A percentile compares a stretch with the other conserved stretches of the same genome.
phyloP scores from a whole-genome alignment of 2,329 filamentous ascomycete species.

The Penicillium sp. region DNA sequence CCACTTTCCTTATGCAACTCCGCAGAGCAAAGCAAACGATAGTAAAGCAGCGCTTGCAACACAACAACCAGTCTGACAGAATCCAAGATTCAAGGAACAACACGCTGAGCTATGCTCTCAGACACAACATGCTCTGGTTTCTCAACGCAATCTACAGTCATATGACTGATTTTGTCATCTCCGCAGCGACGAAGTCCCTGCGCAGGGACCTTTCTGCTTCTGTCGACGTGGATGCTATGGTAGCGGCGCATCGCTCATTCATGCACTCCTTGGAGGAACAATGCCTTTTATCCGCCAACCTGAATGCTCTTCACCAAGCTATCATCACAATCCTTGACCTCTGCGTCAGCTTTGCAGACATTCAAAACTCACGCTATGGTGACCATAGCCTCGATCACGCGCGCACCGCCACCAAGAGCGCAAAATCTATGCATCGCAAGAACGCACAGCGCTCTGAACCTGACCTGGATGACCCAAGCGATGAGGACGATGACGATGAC shows the following conservation, averaged over 20 bases:
- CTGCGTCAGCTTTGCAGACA: slow-evolving; percentile 58
- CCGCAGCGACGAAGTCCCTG: slow-evolving; percentile 52
- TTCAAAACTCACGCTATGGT: too few relatives aligned
- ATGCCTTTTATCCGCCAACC: too few relatives aligned
- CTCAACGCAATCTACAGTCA: slow-evolving; percentile 66
- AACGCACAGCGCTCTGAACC: too few relatives aligned
- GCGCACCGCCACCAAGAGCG: too few relatives aligned
- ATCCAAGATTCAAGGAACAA: too few relatives aligned
- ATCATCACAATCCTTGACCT: slow-evolving; percentile 71
- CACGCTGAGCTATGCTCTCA: slow-evolving; percentile 42
- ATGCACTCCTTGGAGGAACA: slow-evolving; percentile 56
- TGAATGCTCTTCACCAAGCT: slow-evolving; percentile 57
- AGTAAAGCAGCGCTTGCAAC: slow-evolving; percentile 42
- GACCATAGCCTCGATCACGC: too few relatives aligned
- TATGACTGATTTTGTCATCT: slow-evolving; percentile 63
- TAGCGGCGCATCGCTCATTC: slow-evolving; percentile 57
- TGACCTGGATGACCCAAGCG: too few relatives aligned
- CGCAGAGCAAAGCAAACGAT: slow-evolving; percentile 62
- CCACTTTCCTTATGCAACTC: slow-evolving; percentile 68
- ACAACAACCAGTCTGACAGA: too few relatives aligned
- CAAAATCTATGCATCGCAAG: too few relatives aligned
- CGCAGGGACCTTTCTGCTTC: slow-evolving; percentile 50
- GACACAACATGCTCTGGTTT: slow-evolving; percentile 69
- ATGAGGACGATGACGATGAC: too few relatives aligned
- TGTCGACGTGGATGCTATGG: slow-evolving; percentile 72